Evolutionary conservation across 2,329 filamentous ascomycete species (phyloP), one percentile per base, ranked within the genome.

Genomic region (Xylaria sp.): DNA sequence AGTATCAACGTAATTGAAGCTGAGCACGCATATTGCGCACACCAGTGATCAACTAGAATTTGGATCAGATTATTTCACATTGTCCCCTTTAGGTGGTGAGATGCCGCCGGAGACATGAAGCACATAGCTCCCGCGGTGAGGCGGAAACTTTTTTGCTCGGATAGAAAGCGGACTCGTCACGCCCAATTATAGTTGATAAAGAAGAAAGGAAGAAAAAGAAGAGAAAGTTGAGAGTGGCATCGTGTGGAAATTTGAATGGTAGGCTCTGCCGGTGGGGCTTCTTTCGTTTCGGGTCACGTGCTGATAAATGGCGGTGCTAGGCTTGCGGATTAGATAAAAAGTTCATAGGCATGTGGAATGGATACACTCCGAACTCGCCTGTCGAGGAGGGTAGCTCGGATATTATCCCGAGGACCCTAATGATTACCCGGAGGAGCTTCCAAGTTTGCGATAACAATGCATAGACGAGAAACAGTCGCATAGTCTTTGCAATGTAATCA

Each of bases 181-280:
- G 76, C 86, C 88, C 89, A 88, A 85, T 86, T 87, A 51, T 92
- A 92, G 89, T 92, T 92, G 87, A 78, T 86, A 78, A 76, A 79
- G 82, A 84, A 79, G 79, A 78, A 81, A 77, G 69, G 71, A 76
- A 65, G n/a, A 67, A 57, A 68, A 57, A 56, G 61, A 47, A 57
- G 61, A 40, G 54, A 56, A 66, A 67, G 37, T n/a, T n/a, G 55
- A 52, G 40, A n/a, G 15, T 14, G 37, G 28, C 15, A n/a, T 43
- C 8, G 51, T 25, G 23, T 65, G 53, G 55, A 38, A 15, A 21
- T 37, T 47, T 21, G 14, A 45, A n/a, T 25, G 12, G 19, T 33
- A 45, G 12, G n/a, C 7, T 21, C 19, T 28, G 40, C 3, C 11
- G 21, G 59, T 51, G 59, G 52, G 54, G 31, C 37, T 12, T n/a